A percentile compares a stretch with the other conserved stretches of the same genome.
Evolutionary conservation across 2,329 filamentous ascomycete species (phyloP).

Genomic region (Sarocladium oryzae): DNA sequence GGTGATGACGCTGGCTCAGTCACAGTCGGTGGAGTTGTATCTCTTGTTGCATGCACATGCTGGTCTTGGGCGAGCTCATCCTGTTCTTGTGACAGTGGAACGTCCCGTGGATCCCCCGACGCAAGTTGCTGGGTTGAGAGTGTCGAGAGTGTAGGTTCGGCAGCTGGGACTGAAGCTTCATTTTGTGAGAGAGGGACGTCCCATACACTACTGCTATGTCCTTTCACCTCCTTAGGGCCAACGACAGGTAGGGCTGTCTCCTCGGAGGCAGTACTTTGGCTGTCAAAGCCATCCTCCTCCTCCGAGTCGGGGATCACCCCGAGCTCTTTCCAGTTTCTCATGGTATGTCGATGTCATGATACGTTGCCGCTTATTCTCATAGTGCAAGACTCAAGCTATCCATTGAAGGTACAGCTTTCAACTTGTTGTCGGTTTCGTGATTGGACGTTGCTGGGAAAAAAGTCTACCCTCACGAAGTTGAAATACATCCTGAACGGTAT

Average conservation of each 20-base stretch:
- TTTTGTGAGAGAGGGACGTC: conserved; percentile 28
- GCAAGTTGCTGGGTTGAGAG: not conserved
- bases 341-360: conserved; percentile 25
- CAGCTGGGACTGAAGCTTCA: conserved; percentile 6
- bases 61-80: not conserved
- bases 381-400: not conserved
- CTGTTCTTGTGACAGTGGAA: conserved; percentile 25
- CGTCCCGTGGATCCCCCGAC: conserved; percentile 22
- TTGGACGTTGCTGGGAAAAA: conserved; percentile 5
- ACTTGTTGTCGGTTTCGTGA: not conserved
- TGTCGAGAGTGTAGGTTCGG: not conserved
- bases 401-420: not conserved
- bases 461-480: conserved; percentile 7
- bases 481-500: not conserved
- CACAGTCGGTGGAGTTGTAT: not conserved
- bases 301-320: conserved; percentile 47
- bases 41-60: not conserved
- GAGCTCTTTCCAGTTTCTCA: conserved; percentile 43
- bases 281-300: conserved; percentile 38
- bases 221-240: not conserved
- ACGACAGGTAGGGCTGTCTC: not conserved
- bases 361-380: not conserved
- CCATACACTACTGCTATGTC: conserved; percentile 26
- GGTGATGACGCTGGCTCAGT: not conserved
- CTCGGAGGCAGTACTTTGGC: conserved; percentile 19